A percentile compares a stretch with the other conserved stretches of the same genome.
phyloP scores from a whole-genome alignment of 257 asterid genomes.

The Solanum pinnatisectum region DNA sequence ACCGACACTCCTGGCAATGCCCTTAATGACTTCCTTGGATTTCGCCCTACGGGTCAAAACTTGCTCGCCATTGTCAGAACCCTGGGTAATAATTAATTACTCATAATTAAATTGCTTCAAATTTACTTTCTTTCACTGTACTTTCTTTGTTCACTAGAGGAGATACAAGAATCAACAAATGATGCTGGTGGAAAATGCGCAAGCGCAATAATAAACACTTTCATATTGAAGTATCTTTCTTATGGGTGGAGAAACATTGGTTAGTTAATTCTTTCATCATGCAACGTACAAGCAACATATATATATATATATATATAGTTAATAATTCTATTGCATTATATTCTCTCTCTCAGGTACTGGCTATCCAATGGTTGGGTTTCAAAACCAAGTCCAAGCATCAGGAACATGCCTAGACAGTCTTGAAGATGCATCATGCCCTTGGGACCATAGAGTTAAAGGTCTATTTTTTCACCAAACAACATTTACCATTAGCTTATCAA shows the following conservation, averaged over 20 bases:
- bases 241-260: slow-evolving; percentile 18
- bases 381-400: slow-evolving; percentile 12
- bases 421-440: slow-evolving; percentile 15
- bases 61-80: background rate
- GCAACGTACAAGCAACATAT: background rate
- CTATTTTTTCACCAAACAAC: slow-evolving; percentile 12
- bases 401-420: slow-evolving; percentile 14
- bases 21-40: slow-evolving; percentile 6
- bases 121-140: too few relatives aligned
- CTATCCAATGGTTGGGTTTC: slow-evolving; percentile 13
- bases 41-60: background rate
- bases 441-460: slow-evolving; percentile 16
- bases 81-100: background rate
- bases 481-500: slow-evolving; percentile 7
- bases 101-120: background rate
- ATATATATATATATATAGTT: too few relatives aligned
- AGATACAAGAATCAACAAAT: background rate
- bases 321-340: too few relatives aligned
- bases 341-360: slow-evolving; percentile 1
- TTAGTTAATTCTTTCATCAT: background rate
- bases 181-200: slow-evolving; percentile 9
- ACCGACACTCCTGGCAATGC: slow-evolving; percentile 1
- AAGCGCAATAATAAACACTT: background rate
- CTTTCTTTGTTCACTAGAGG: slow-evolving; percentile 3
- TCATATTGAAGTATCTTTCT: background rate